Base-by-base conservation (phyloP, 1,284 basidiomycete species). In the Peniophora sp. region DNA sequence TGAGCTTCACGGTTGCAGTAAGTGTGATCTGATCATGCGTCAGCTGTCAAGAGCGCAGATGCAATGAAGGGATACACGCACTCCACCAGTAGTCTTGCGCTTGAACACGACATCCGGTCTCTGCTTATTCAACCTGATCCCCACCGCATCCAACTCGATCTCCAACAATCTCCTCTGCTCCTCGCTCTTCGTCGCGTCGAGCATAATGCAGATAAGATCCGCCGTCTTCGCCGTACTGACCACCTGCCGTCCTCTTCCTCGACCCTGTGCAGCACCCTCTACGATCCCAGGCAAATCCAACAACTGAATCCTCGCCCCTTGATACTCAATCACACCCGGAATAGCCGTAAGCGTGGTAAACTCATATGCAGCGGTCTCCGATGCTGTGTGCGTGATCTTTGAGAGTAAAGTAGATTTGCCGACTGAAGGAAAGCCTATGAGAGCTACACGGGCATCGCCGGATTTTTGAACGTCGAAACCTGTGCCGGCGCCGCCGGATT, bases 271-370 rank as follows among this genome's bases (percentile, higher is more conserved):
- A 6, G 96, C 95, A 44, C 95, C 96, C 69, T 98, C 95, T 20
- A 98, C 93, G 63, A 99, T 99, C 69, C 96, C 96, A 2, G 96
- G 96, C 51, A 99, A 70, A 81, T 99, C 96, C 24, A 97, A 79
- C 45, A 99, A 77, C 64, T 97, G 94, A 52, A 97, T 93, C 44
- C 91, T 79, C 12, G 93, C 92, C 24, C 94, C 94, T 64, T 95
- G 84, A 62, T 97, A 89, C 62, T 97, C 93, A 20, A 97, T 80
- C 19, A 95, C 96, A 53, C 94, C 94, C 39, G 94, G 93, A 58
- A 97, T 97, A 5, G 93, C 93, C 16, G 93, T 94, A 35, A 95
- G 76, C 2, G 92, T 96, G 1, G 94, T 97, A 69, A 97, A 98
- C 65, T 97, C 95, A 65, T 99, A 98, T 9, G 93, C 91, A 10